Evolutionary conservation across 768 basidiomycete species (phyloP), one percentile per base, ranked within the genome.

Genomic region (Basidioascus undulatus): DNA sequence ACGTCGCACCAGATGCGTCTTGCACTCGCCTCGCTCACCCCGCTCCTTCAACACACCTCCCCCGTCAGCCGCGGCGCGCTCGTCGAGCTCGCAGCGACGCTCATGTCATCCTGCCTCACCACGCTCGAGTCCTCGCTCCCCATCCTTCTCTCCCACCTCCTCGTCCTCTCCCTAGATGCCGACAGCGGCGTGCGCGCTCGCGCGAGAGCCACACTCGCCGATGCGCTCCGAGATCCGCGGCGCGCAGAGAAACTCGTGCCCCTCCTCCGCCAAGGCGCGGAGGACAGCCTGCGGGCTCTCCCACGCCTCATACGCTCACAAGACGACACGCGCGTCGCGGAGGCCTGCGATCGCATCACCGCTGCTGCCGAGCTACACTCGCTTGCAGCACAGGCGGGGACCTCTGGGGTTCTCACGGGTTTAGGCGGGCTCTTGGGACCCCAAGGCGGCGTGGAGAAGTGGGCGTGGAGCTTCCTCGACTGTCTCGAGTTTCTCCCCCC

Each of bases 401-500:
- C 67, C 23, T 51, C 61, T 2, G 50, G 65, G n/a, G 63, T 79
- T 26, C 63, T 68, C 12, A 55, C 61, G 13, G 63, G 62, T 28
- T 60, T 81, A 3, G 68, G 65, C 7, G 68, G 66, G 41, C 63
- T 84, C 5, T 65, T 89, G 1, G 84, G 84, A 4, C 76, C 83
- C 1, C 67, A 61, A 0, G 82, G 83, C 6, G 75, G 78, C 0
- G 71, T 92, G 15, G 83, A 92, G 50, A 74, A 74, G 55, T 96
- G 86, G 89, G 80, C 83, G 4, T 84, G 78, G 76, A 69, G 70
- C 36, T 53, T 98, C 4, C 64, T 96, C 23, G 68, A 70, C 0
- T 79, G 76, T n/a, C 59, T 94, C 30, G 74, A 83, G 48, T 71
- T 96, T 64, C 46, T 76, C 67, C n/a, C 57, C 62, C 7, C 55